Percentiles rank a stretch among this genome's conserved stretches.
Evolutionary conservation across 1,284 basidiomycete genomes (phyloP).

Genomic region (Mycena citricolor): DNA sequence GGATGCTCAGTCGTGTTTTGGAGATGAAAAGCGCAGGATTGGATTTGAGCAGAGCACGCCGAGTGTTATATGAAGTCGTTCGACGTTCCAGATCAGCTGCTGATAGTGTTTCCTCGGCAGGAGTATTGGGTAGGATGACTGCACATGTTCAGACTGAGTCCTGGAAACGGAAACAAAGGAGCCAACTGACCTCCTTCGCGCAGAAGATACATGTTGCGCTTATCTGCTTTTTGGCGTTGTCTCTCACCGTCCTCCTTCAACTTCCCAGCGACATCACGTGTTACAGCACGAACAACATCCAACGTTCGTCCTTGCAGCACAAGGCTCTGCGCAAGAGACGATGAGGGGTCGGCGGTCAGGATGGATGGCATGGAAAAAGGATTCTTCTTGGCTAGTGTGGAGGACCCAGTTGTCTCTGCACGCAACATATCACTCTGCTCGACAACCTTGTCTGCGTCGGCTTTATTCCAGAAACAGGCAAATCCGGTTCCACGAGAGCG

Average conservation of each 20-base stretch:
- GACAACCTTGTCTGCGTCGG: slow-evolving; percentile 85
- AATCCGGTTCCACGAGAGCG: slow-evolving; percentile 95
- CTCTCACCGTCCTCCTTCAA: slow-evolving; percentile 87
- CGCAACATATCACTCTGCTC: slow-evolving; percentile 78
- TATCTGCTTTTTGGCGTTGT: slow-evolving; percentile 87
- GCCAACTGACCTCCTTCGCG: slow-evolving; percentile 84
- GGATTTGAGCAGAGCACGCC: slow-evolving; percentile 76
- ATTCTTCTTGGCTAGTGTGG: slow-evolving; percentile 62
- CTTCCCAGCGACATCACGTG: slow-evolving; percentile 82
- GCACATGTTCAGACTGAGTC: slow-evolving; percentile 3
- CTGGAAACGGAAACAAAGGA: not conserved
- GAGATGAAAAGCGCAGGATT: slow-evolving; percentile 96
- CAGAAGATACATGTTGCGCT: slow-evolving; percentile 94
- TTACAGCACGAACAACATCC: slow-evolving; percentile 89
- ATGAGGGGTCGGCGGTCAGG: slow-evolving; percentile 93
- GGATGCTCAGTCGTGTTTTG: slow-evolving; percentile 89
- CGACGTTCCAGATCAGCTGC: slow-evolving; percentile 82
- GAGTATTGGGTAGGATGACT: slow-evolving; percentile 88
- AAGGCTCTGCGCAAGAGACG: slow-evolving; percentile 78
- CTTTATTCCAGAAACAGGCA: slow-evolving; percentile 95
- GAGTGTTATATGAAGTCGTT: slow-evolving; percentile 79
- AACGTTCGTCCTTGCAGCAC: slow-evolving; percentile 93
- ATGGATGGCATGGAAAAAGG: slow-evolving; percentile 86
- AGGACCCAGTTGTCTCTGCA: slow-evolving; percentile 55
- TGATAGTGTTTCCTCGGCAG: slow-evolving; percentile 70